Percentiles rank a stretch among this genome's conserved stretches.
phyloP scores from a whole-genome alignment of 441 rosid species.

The Pelargonium cotyledonis region DNA sequence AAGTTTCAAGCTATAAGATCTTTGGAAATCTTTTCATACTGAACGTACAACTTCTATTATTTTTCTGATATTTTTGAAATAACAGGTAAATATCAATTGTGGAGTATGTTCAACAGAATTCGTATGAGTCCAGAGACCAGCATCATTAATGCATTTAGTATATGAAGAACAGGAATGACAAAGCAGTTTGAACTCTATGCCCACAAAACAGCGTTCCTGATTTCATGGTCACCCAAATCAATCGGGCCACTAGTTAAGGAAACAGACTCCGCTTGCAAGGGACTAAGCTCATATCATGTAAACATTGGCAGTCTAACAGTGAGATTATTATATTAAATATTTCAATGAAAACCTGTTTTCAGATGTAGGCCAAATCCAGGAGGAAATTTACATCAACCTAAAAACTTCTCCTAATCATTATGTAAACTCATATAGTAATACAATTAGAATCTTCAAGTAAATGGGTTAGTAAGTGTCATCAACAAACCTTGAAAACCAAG shows the following conservation, averaged over 20 bases:
- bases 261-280: not conserved
- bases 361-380: constrained; percentile 8
- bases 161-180: not conserved
- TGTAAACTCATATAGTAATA: constrained; percentile 8
- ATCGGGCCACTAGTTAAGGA: not conserved
- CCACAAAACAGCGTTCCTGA: not conserved
- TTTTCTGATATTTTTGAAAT: constrained; percentile 2
- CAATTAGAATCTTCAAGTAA: not conserved
- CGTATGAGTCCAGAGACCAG: not conserved
- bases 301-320: not conserved
- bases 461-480: not conserved
- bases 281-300: not conserved
- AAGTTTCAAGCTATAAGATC: not conserved
- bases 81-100: not conserved
- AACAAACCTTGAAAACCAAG: constrained; percentile 94
- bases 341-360: not conserved
- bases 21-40: not conserved
- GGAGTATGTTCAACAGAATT: not conserved
- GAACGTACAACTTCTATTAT: not conserved
- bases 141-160: not conserved
- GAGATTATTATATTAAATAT: not conserved
- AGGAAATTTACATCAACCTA: not conserved
- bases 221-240: not conserved
- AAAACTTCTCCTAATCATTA: not conserved
- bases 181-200: not conserved